Evolutionary conservation across 768 basidiomycete species (phyloP).

Genomic region (Tylopilus sp.): DNA sequence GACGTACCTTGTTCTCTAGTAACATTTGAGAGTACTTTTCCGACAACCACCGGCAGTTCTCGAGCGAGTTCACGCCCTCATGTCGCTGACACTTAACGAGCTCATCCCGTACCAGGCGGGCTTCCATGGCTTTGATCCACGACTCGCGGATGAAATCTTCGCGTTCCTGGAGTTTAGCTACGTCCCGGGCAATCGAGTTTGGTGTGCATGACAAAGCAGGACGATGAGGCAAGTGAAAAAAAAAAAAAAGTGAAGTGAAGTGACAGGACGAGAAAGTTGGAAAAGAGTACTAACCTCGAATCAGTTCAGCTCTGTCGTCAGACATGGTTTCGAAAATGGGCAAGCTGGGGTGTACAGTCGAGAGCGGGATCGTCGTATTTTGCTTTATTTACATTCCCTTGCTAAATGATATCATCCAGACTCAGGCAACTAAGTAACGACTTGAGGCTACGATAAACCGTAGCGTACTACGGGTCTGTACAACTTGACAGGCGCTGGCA

Average conservation of each 20-base stretch:
- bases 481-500: no score
- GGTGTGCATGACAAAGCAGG: neutral
- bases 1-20: conserved; percentile 70
- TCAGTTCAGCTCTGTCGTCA: conserved; percentile 32
- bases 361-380: conserved; percentile 9
- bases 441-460: no score
- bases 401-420: no score
- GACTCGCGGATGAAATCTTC: conserved; percentile 83
- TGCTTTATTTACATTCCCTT: conserved; percentile 4
- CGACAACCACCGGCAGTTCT: conserved; percentile 83
- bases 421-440: no score
- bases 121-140: conserved; percentile 94
- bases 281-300: conserved; percentile 24
- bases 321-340: conserved; percentile 23
- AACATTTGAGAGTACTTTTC: conserved; percentile 82
- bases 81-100: conserved; percentile 84
- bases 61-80: conserved; percentile 90
- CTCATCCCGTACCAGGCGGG: conserved; percentile 82
- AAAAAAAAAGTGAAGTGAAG: no score
- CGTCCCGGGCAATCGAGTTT: neutral
- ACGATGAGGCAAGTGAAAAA: neutral
- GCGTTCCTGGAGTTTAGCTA: conserved; percentile 64
- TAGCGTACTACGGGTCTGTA: no score
- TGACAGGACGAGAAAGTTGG: neutral
- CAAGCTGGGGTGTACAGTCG: neutral